Conservation (phyloP, 768 basidiomycete species). For the Termitomyces bulborhizus region DNA sequence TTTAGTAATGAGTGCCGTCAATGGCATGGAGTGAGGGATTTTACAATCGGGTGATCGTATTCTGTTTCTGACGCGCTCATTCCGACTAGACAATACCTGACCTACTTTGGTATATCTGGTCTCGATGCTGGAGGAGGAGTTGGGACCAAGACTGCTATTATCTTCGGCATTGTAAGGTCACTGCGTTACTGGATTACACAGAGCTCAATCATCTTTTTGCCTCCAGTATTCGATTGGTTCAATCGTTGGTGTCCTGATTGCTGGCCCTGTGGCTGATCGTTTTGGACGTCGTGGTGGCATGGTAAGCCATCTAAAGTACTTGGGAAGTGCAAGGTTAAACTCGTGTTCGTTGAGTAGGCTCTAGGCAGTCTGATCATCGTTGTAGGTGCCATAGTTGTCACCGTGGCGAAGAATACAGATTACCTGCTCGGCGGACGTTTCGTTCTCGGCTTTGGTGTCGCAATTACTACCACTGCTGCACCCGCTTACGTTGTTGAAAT, state of each 20-base stretch:
- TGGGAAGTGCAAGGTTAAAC: background rate
- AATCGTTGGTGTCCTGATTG: slow-evolving; percentile 32
- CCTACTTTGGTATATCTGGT: slow-evolving; percentile 34
- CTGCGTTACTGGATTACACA: background rate
- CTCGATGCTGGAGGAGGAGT: slow-evolving; percentile 35
- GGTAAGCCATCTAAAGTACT: slow-evolving; percentile 16
- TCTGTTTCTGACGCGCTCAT: background rate
- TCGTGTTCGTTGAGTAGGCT: slow-evolving; percentile 20
- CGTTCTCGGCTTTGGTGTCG: slow-evolving; percentile 48
- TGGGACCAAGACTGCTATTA: slow-evolving; percentile 36
- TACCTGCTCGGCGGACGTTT: slow-evolving; percentile 50
- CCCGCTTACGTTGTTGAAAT: slow-evolving; percentile 52
- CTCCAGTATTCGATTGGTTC: slow-evolving; percentile 36
- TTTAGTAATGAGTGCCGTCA: slow-evolving; percentile 41
- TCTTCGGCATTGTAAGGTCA: slow-evolving; percentile 36
- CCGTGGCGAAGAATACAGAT: slow-evolving; percentile 32
- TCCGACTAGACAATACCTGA: slow-evolving; percentile 29
- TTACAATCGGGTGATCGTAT: background rate
- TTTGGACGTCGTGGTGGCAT: slow-evolving; percentile 40
- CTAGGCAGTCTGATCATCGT: slow-evolving; percentile 33
- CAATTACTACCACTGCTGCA: slow-evolving; percentile 36
- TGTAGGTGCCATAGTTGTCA: slow-evolving; percentile 37
- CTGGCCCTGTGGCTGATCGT: slow-evolving; percentile 34
- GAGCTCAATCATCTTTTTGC: background rate
- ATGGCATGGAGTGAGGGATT: slow-evolving; percentile 36